phyloP scores from a whole-genome alignment of 495 filamentous ascomycete genomes.

The Durotheca rogersii region DNA sequence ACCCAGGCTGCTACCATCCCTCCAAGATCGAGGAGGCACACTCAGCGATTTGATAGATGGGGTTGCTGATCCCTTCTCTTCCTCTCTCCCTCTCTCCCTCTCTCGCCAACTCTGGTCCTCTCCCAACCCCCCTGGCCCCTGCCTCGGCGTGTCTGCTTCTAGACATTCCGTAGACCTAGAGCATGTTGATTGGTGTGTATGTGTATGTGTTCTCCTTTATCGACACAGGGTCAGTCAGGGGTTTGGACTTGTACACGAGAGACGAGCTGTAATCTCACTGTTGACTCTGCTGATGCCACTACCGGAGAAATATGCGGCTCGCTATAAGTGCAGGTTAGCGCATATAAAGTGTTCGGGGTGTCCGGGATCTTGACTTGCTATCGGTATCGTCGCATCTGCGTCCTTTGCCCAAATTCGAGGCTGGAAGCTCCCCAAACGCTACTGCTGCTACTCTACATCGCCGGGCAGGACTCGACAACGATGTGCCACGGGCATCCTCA shows the following conservation, averaged over 20 bases:
- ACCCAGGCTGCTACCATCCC: constrained; percentile 17
- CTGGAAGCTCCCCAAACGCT: constrained; percentile 8
- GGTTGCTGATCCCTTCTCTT: constrained; percentile 24
- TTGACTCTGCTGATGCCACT: constrained; percentile 4
- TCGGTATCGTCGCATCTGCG: background rate
- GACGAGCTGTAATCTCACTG: constrained; percentile 4
- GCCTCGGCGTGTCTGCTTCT: constrained; percentile 13
- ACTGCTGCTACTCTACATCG: background rate
- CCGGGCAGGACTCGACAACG: constrained; percentile 9
- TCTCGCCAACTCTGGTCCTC: too few species aligned
- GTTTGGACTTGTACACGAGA: constrained; percentile 29
- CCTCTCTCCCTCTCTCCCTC: too few species aligned
- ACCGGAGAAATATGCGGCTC: constrained; percentile 27
- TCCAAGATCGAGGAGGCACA: constrained; percentile 19
- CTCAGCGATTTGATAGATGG: constrained; percentile 22
- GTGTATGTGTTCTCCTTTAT: constrained; percentile 18
- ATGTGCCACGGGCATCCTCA: constrained; percentile 51
- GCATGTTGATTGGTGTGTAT: constrained; percentile 14
- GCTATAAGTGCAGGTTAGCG: constrained; percentile 10
- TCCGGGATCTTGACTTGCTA: constrained; percentile 8
- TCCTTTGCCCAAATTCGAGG: constrained; percentile 8
- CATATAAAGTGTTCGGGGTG: constrained; percentile 25
- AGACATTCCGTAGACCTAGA: constrained; percentile 20
- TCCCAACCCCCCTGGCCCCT: too few species aligned
- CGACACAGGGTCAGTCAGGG: constrained; percentile 33